A percentile compares a stretch with the other conserved stretches of the same genome.
Evolutionary conservation across 2,329 filamentous ascomycete genomes (phyloP).

Genomic region (Lasiodiplodia citricola): DNA sequence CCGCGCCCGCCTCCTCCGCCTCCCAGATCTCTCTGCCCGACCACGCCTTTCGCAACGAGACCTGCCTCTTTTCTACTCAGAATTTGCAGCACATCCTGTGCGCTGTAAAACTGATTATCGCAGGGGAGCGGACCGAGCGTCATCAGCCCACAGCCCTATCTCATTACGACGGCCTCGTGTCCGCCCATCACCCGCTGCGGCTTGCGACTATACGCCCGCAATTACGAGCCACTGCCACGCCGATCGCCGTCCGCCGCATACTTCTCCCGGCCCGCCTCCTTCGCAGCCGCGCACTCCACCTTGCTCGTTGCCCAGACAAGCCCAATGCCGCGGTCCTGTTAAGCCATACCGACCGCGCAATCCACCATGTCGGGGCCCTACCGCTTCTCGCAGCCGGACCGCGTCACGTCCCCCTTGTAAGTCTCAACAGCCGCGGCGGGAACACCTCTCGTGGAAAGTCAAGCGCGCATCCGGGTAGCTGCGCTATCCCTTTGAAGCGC

Average conservation of each 20-base stretch:
- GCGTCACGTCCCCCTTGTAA: constrained; percentile 30
- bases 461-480: not conserved
- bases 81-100: not conserved
- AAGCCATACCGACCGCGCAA: constrained; percentile 18
- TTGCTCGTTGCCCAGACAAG: constrained; percentile 1
- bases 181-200: constrained; percentile 12
- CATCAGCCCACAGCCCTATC: constrained; percentile 22
- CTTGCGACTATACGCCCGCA: not conserved
- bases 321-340: constrained; percentile 18
- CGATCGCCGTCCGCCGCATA: not conserved
- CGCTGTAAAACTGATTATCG: not conserved
- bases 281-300: not conserved
- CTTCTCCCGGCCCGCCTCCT: not conserved
- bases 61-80: not conserved
- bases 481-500: not conserved
- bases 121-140: constrained; percentile 16
- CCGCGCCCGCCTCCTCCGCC: constrained; percentile 8
- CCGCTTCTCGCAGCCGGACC: constrained; percentile 16
- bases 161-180: constrained; percentile 8
- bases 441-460: not conserved
- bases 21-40: not conserved
- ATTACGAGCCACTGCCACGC: constrained; percentile 11
- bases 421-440: constrained; percentile 6
- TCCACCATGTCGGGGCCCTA: constrained; percentile 26
- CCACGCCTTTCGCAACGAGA: not conserved